A percentile compares a stretch with the other conserved stretches of the same genome.
Conservation (phyloP, 352 stramenopile species). For the Phytophthora hibernalis region DNA sequence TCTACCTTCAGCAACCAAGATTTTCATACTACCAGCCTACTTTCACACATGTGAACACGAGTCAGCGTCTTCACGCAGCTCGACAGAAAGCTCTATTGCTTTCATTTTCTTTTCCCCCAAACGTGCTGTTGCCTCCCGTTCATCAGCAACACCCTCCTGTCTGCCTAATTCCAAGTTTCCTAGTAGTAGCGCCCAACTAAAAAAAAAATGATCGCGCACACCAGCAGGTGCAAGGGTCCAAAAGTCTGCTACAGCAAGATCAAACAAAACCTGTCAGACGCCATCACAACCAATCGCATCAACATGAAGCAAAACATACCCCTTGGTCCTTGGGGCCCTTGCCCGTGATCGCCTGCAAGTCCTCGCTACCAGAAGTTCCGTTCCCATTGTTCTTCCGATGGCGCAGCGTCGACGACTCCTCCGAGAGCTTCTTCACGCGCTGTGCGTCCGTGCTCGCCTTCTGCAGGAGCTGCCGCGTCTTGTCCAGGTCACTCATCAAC, state of each 20-base stretch:
- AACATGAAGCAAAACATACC: conserved; percentile 39
- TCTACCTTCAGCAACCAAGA: conserved; percentile 30
- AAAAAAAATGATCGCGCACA: conserved; percentile 92
- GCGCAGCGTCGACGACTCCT: conserved; percentile 65
- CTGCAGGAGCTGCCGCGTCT: conserved; percentile 79
- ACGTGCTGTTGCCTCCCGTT: conserved; percentile 24
- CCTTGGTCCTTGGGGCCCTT: conserved; percentile 59
- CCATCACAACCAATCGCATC: background rate
- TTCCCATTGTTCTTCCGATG: conserved; percentile 68
- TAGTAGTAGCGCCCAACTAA: conserved; percentile 89
- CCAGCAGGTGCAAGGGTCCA: conserved; percentile 80
- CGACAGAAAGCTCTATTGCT: conserved; percentile 41
- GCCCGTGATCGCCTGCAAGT: conserved; percentile 41
- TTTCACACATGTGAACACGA: conserved; percentile 25
- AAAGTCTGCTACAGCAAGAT: conserved; percentile 53
- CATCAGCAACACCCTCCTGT: conserved; percentile 23
- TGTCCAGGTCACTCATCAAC: conserved; percentile 86
- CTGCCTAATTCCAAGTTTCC: conserved; percentile 24
- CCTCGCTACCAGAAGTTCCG: conserved; percentile 40
- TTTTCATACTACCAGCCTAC: conserved; percentile 14
- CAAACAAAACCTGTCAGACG: conserved; percentile 1
- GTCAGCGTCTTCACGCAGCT: conserved; percentile 14
- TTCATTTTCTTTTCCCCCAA: conserved; percentile 14
- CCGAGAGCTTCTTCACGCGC: conserved; percentile 66
- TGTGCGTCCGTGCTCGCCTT: conserved; percentile 72